A percentile compares a stretch with the other conserved stretches of the same genome.
These are phyloP conservation scores for Gleditsia sinensis DNA, from an alignment of 306 rosid genomes.

Conservation along the genomic window DNA sequence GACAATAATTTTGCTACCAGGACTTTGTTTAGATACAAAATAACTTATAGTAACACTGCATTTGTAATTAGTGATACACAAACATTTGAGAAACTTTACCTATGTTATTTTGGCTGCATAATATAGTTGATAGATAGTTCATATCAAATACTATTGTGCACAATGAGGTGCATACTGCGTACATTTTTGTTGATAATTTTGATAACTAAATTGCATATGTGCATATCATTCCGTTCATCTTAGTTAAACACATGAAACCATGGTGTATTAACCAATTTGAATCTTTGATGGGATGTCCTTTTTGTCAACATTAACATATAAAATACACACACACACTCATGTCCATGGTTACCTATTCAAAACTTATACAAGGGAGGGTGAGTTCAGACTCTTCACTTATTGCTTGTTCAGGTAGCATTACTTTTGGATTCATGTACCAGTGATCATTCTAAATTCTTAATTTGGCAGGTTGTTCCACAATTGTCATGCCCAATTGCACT, in stretches of 20 bases:
- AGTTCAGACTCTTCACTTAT: conserved; percentile 13
- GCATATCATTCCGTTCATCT: conserved; percentile 4
- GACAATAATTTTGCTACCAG: not conserved
- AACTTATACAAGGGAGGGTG: conserved; percentile 3
- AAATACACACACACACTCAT: not conserved
- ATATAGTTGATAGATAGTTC: not conserved
- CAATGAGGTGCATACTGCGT: not conserved
- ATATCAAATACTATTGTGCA: not conserved
- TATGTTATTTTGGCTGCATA: not conserved
- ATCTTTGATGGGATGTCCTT: conserved; percentile 7
- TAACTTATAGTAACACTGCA: not conserved
- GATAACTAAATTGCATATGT: not conserved
- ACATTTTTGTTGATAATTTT: not conserved
- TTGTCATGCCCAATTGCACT: conserved; percentile 85
- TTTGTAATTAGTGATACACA: not conserved
- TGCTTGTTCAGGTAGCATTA: not conserved
- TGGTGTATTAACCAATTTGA: conserved; percentile 19
- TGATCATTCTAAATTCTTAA: conserved; percentile 29
- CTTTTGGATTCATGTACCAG: not conserved
- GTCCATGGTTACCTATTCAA: conserved; percentile 8
- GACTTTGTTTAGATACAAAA: not conserved
- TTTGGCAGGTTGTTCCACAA: conserved; percentile 78
- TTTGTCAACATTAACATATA: not conserved
- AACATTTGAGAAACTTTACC: not conserved
- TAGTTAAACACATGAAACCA: not conserved